Evolutionary conservation across 805 yeast species (phyloP).

Genomic region (Cyberlindnera xylosilytica): DNA sequence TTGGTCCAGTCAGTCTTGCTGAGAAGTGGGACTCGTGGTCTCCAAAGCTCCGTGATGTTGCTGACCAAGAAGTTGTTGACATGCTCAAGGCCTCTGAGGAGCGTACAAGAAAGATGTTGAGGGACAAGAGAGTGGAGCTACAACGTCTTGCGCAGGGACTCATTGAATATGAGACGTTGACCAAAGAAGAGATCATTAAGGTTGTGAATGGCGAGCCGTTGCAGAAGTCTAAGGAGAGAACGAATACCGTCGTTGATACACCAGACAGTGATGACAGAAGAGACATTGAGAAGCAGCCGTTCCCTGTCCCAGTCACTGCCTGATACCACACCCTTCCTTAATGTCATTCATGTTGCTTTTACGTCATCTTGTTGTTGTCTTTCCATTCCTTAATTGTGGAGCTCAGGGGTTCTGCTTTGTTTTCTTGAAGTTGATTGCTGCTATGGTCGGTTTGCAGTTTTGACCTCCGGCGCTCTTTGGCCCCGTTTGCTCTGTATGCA

Average conservation of each 20-base stretch:
- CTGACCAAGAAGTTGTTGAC: slow-evolving; percentile 87
- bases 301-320: slow-evolving; percentile 29
- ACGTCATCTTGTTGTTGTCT: background rate
- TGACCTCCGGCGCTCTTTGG: too few relatives aligned
- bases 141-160: slow-evolving; percentile 89
- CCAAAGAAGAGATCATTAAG: slow-evolving; percentile 84
- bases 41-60: slow-evolving; percentile 78
- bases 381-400: too few relatives aligned
- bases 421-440: too few relatives aligned
- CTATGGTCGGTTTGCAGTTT: too few relatives aligned
- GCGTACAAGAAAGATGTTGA: slow-evolving; percentile 69
- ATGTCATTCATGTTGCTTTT: background rate
- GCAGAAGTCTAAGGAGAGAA: slow-evolving; percentile 60
- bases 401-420: too few relatives aligned
- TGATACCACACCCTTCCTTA: slow-evolving; percentile 7
- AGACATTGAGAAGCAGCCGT: slow-evolving; percentile 30
- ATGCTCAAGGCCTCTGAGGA: slow-evolving; percentile 72
- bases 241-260: slow-evolving; percentile 72
- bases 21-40: slow-evolving; percentile 97
- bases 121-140: slow-evolving; percentile 63
- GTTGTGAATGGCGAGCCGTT: slow-evolving; percentile 78
- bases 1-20: slow-evolving; percentile 88
- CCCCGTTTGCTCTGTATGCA: slow-evolving; percentile 1
- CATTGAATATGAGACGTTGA: slow-evolving; percentile 92
- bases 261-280: slow-evolving; percentile 45